Evolutionary conservation across 257 asterid species (phyloP), one percentile per base, ranked within the genome.

Genomic region (Nicotiana undulata): DNA sequence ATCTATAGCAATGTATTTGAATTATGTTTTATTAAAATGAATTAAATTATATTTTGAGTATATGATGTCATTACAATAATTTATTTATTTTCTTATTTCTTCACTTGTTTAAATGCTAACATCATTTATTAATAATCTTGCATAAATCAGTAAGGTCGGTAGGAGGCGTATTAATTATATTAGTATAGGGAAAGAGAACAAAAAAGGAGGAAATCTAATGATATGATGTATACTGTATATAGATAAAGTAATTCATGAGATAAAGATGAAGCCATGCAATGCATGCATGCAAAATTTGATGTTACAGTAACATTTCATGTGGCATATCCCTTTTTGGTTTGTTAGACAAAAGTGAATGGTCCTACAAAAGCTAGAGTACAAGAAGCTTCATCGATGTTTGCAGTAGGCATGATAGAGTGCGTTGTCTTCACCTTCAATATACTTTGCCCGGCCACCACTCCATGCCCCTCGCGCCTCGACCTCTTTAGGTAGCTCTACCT

Each of bases 341-440:
- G 13, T 22, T 44, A 13, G 34, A 70, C 22, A 70, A 22, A 44
- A 20, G 6, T 40, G 34, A 44, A 22, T 70, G 78, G 78, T 46
- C 60, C 78, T 46, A 24, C 24, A 72, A 70, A 70, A 44, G 37
- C 59, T 66, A 66, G 26, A 34, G 53, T 66, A 66, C 29, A 66
- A 66, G 75, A 32, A 34, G 76, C 76, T 34, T 67, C 76, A n/a
- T 67, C 76, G 53, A 67, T 34, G 9, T 44, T 72, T 4, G 77
- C 37, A 72, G 55, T 24, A 46, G 13, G 60, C 20, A 72, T 72
- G 78, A 72, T 72, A 32, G 49, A 72, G 60, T 24, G 40, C 9
- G 15, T 72, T 72, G 78, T 24, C 78, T 72, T 72, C 78, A 72
- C 78, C 24, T 72, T 72, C 60, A 72, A 72, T 40, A 72, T 72